Conservation (phyloP, 2,329 filamentous ascomycete species). For the Aspergillus sclerotialis region DNA sequence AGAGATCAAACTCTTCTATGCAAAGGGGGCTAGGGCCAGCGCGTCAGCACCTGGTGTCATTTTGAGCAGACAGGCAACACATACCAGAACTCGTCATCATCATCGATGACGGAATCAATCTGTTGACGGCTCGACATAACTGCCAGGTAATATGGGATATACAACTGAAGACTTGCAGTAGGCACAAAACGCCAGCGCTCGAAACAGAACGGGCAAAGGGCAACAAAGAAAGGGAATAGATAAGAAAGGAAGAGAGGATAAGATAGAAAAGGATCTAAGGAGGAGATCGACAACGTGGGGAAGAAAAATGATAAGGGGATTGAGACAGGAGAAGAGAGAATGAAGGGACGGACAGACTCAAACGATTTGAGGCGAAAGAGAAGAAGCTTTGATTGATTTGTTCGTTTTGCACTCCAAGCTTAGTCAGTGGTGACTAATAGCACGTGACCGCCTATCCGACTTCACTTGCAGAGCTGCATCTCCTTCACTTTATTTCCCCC, state of each 20-base stretch:
- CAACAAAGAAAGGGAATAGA: too few species aligned
- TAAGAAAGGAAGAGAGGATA: slow-evolving; percentile 8
- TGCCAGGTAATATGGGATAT: slow-evolving; percentile 16
- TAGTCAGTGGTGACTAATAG: slow-evolving; percentile 18
- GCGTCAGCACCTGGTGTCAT: slow-evolving; percentile 13
- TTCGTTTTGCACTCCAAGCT: slow-evolving; percentile 13
- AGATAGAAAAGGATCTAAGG: slow-evolving; percentile 13
- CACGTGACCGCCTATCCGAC: slow-evolving; percentile 13
- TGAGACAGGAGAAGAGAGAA: slow-evolving; percentile 12
- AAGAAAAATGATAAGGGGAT: slow-evolving; percentile 11
- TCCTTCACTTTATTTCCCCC: slow-evolving; percentile 15
- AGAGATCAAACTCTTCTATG: slow-evolving; percentile 97
- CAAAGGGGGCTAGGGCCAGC: slow-evolving; percentile 69
- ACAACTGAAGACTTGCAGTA: slow-evolving; percentile 13
- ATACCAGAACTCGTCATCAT: slow-evolving; percentile 44
- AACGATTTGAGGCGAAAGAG: neutral
- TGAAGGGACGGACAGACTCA: slow-evolving; percentile 16
- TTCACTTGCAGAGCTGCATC: slow-evolving; percentile 16
- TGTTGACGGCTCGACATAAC: slow-evolving; percentile 40
- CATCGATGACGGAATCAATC: slow-evolving; percentile 44
- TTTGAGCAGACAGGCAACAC: slow-evolving; percentile 5
- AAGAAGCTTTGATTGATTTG: slow-evolving; percentile 9
- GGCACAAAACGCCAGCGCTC: slow-evolving; percentile 19
- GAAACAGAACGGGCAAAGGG: slow-evolving; percentile 4
- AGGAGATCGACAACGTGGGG: slow-evolving; percentile 16